phyloP scores from a whole-genome alignment of 768 basidiomycete genomes.

The Rhodosporidiobolus sp. region DNA sequence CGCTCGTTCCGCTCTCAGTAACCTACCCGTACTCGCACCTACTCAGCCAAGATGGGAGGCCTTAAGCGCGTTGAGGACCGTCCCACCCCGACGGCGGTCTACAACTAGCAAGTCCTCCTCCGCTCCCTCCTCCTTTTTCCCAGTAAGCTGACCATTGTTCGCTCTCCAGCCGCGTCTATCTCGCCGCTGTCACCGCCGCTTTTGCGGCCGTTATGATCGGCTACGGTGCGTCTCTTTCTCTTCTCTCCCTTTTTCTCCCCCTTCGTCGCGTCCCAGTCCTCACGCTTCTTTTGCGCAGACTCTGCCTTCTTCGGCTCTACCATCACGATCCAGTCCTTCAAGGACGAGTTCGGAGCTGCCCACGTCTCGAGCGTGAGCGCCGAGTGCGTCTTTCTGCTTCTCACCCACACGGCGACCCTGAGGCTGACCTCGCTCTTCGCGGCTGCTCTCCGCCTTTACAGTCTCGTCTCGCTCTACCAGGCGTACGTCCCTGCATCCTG shows the following conservation, averaged over 20 bases:
- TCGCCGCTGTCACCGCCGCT: constrained; percentile 22
- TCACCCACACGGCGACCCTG: constrained; percentile 18
- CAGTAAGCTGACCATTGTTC: background rate
- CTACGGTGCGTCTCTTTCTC: constrained; percentile 2
- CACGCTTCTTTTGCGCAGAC: constrained; percentile 45
- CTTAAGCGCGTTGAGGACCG: constrained; percentile 25
- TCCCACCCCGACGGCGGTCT: constrained; percentile 19
- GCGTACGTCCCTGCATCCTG: too few species aligned
- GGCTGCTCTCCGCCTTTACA: too few species aligned
- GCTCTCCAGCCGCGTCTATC: constrained; percentile 11
- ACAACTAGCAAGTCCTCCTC: constrained; percentile 5
- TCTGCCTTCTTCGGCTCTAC: constrained; percentile 56
- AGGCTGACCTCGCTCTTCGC: constrained; percentile 49
- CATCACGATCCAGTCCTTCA: constrained; percentile 53
- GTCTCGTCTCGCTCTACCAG: constrained; percentile 56
- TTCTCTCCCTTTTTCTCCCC: background rate
- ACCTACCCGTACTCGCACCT: background rate
- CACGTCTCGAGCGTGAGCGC: background rate
- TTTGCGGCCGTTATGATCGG: constrained; percentile 39
- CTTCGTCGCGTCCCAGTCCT: background rate
- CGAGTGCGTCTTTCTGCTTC: constrained; percentile 37
- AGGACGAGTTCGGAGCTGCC: constrained; percentile 53
- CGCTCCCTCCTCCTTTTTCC: background rate
- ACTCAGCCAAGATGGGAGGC: background rate
- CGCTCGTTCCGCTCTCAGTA: too few species aligned